Evolutionary conservation across 2,329 filamentous ascomycete genomes (phyloP), one percentile per base, ranked within the genome.

Genomic region (Fusarium pseudograminearum): DNA sequence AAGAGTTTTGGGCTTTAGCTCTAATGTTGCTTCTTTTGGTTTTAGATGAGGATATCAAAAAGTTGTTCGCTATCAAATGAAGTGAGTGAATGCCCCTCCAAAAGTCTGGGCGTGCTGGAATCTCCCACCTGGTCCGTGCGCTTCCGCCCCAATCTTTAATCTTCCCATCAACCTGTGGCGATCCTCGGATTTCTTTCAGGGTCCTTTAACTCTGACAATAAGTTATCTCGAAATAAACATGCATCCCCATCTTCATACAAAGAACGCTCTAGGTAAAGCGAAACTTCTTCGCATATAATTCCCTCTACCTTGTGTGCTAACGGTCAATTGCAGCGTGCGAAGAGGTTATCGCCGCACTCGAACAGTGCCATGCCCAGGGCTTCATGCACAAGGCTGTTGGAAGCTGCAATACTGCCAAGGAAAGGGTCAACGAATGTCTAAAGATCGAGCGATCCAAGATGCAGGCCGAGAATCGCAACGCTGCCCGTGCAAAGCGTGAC

Each of bases 211-310:
- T 52, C 55, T 55, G 36, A 65, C 24, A 68, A 53, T 50, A 59
- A 45, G 20, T 52, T 42, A 47, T 36, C 44, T 41, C 36, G 40
- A 45, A 24, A 47, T 61, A 79, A 88, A 75, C 45, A 99, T 99
- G 96, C 96, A 99, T 93, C 97, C 96, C 57, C 95, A 98, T 83
- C 84, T 99, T 4, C 94, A 98, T 78, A 97, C 93, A 30, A 93
- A 96, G 79, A 91, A 97, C 78, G 97, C 97, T 74, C 85, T 88
- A 73, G 94, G 95, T 97, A 87, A 45, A 76, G 38, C 16, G 36
- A 28, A 10, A 11, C 6, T 5, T 7, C 9, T 9, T 14, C 3
- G 20, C 41, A 11, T 10, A 11, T 5, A 31, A 11, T 10, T 24
- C 18, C n/a, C 3, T 10, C 24, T 28, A 24, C n/a, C 11, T 4